Evolutionary conservation across 495 filamentous ascomycete species (phyloP).

Genomic region (Penicillium desertorum): DNA sequence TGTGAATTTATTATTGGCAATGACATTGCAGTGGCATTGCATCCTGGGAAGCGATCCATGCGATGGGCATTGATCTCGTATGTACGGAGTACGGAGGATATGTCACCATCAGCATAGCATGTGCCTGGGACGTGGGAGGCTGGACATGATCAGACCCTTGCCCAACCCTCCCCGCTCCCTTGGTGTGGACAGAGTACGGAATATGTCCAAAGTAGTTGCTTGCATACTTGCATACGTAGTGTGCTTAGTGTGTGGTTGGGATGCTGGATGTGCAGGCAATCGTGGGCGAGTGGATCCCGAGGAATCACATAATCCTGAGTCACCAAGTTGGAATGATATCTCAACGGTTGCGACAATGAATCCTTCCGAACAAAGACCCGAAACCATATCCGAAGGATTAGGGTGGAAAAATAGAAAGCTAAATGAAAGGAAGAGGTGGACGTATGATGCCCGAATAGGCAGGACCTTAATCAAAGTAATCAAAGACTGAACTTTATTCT

Average conservation of each 20-base stretch:
- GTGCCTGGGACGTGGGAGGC: not conserved
- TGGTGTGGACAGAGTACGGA: not conserved
- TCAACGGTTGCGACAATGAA: constrained; percentile 3
- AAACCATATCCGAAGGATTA: not conserved
- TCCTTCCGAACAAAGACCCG: not conserved
- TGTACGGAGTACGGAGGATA: not conserved
- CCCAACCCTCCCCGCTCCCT: not conserved
- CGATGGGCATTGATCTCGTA: constrained; percentile 2
- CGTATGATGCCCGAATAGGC: constrained; percentile 5
- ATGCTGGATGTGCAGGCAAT: no score
- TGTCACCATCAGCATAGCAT: no score
- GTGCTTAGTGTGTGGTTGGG: not conserved
- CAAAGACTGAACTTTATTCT: constrained; percentile 2
- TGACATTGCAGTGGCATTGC: not conserved
- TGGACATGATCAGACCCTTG: constrained; percentile 3
- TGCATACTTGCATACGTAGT: constrained; percentile 1
- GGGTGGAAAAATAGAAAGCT: not conserved
- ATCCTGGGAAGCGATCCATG: constrained; percentile 1
- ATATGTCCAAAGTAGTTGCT: not conserved
- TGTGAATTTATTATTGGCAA: not conserved
- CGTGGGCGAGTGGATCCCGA: constrained; percentile 1
- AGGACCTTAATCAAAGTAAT: constrained; percentile 4
- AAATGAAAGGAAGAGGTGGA: constrained; percentile 7
- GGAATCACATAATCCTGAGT: constrained; percentile 1
- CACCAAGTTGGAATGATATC: not conserved